Conservation (phyloP, 1,139 yeast species). For the Saccharomycopsis hybrid region DNA sequence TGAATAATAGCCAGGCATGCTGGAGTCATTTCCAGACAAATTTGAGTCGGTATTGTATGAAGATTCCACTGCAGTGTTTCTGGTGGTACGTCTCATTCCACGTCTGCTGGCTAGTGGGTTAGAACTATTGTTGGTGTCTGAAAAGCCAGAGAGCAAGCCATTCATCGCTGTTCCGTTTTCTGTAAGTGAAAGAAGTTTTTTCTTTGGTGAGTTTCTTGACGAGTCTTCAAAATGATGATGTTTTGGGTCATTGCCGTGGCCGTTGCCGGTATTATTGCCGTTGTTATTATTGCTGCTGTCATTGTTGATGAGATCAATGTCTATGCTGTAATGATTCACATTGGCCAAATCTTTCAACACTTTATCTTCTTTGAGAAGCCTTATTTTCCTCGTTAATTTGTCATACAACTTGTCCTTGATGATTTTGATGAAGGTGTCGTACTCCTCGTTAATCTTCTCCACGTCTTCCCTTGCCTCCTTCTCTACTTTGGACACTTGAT, state of each 20-base stretch:
- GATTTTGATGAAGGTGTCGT: constrained; percentile 69
- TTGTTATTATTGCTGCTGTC: constrained; percentile 21
- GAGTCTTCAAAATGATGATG: background rate
- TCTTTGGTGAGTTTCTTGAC: constrained; percentile 12
- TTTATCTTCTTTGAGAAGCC: constrained; percentile 84
- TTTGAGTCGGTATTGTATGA: constrained; percentile 20
- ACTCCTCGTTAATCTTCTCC: constrained; percentile 67
- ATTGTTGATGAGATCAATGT: constrained; percentile 28
- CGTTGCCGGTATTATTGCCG: constrained; percentile 27
- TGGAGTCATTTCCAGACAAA: constrained; percentile 19
- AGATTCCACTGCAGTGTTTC: constrained; percentile 15
- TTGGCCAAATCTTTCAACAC: constrained; percentile 80
- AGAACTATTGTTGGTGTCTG: constrained; percentile 11
- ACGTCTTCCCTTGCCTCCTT: constrained; percentile 74
- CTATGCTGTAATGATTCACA: constrained; percentile 46
- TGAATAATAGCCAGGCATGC: constrained; percentile 18
- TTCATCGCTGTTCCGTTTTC: constrained; percentile 2
- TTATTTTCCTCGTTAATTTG: constrained; percentile 71
- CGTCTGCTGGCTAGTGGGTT: constrained; percentile 10
- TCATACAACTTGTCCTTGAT: constrained; percentile 81
- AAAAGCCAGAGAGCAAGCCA: constrained; percentile 3
- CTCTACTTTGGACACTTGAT: constrained; percentile 72
- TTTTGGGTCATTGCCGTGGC: background rate
- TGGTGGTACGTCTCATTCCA: constrained; percentile 12
- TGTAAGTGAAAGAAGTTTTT: constrained; percentile 22